phyloP scores from a whole-genome alignment of 371 early-diverging fungal genomes.

The Syncephalastrum sp. region DNA sequence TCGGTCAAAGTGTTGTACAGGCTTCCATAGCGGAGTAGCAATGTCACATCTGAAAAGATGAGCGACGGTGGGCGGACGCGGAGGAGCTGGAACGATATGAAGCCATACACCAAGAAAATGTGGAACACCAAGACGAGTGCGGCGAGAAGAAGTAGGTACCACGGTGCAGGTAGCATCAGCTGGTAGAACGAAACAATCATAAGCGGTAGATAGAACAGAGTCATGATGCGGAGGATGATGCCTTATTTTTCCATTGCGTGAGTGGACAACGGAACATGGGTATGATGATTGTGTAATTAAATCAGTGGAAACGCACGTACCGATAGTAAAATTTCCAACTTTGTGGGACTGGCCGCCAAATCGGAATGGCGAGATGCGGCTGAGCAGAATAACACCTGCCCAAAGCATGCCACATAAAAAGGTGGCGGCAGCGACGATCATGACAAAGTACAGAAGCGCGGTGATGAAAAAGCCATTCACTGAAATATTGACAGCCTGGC shows the following conservation, averaged over 20 bases:
- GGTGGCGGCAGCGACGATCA: conserved; percentile 25
- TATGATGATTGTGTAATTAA: not conserved
- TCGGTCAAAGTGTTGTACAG: conserved; percentile 54
- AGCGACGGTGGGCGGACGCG: conserved; percentile 40
- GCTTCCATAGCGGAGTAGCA: conserved; percentile 49
- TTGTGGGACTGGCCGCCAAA: conserved; percentile 12
- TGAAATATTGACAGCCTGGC: conserved; percentile 33
- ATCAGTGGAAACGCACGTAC: conserved; percentile 4
- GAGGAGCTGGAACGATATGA: conserved; percentile 30
- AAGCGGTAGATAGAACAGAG: conserved; percentile 38
- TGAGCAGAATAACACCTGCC: conserved; percentile 7
- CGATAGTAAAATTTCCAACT: conserved; percentile 15
- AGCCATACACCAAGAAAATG: conserved; percentile 32
- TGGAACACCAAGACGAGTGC: conserved; percentile 32
- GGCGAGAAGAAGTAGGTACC: conserved; percentile 29
- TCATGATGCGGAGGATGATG: conserved; percentile 28
- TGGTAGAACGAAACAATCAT: conserved; percentile 37
- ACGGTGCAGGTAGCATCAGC: conserved; percentile 37
- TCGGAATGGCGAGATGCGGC: conserved; percentile 9
- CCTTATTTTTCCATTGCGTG: conserved; percentile 16
- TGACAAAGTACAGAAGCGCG: conserved; percentile 24
- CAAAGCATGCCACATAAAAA: conserved; percentile 13
- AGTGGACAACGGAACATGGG: not conserved
- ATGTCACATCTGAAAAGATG: conserved; percentile 43
- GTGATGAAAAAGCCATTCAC: conserved; percentile 34